Base-by-base conservation (phyloP, 2,329 filamentous ascomycete species). In the Herpotrichia juniperi region DNA sequence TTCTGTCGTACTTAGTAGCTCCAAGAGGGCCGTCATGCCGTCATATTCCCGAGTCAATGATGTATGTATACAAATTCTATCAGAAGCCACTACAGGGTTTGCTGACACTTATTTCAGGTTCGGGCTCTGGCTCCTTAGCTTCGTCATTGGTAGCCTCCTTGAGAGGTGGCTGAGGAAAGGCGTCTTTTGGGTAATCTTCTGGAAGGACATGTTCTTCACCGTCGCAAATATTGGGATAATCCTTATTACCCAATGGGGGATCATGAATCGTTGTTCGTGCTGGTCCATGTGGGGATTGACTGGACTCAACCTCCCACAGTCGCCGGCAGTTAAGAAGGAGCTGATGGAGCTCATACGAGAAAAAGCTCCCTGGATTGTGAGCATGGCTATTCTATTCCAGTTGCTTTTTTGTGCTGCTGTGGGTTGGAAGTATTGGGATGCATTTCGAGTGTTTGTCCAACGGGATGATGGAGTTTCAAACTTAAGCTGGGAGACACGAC, bases 211-310 rank as follows among this genome's bases (percentile, higher is more conserved):
- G 4, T 30, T 60, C n/a, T 51, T 46, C 28, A 46, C 56, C 2
- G 37, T 58, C 12, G 48, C 42, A 21, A 59, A 48, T 37, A 53
- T 61, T 21, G 51, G 22, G 5, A 48, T 58, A 16, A 34, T 61
- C 5, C 28, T 58, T 8, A 40, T 63, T 1, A 56, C 55, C 1
- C 61, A 59, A 46, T 61, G 58, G 58, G 58, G 58, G 0, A 54
- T 61, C 24, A 54, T 61, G 58, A 57, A 61, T 44, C 48, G 54
- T 9, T 61, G 58, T 45, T 51, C 53, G 5, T 63, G 61, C 26
- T 63, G 58, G 56, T 51, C 54, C 1, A 51, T 49, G 34, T 58
- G 54, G 53, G 58, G 61, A 2, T 42, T 50, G 40, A 53, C 44
- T 17, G 55, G 56, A 12, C 42, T 63, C 14, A 40, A 57, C 37